Base-by-base conservation (phyloP, 495 filamentous ascomycete species). In the Penicillium ochrochloron region DNA sequence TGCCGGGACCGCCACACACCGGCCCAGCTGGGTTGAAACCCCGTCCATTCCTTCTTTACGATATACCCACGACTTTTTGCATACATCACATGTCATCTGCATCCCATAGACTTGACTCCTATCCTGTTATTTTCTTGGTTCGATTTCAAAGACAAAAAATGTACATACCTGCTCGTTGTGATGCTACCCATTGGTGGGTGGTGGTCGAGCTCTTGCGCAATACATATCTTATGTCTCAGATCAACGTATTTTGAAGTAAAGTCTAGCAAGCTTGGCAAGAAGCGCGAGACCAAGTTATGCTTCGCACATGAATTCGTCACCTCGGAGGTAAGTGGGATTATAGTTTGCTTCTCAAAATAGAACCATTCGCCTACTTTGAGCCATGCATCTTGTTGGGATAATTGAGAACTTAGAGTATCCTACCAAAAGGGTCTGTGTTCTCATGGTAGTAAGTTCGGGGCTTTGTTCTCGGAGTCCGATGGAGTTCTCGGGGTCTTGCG, bases 111-210 rank as follows among this genome's bases (percentile, higher is more conserved):
- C 59, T 60, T 21, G 48, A 50, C 57, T 34, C 15, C 9, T 46
- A 48, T 35, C n/a, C 23, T 19, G 2, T 33, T 57, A n/a, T 42
- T 14, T 34, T 57, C 54, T 57, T 56, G 35, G 57, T 61, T 37
- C 33, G 48, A 8, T 48, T 31, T 41, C 35, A 66, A 60, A 59
- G 58, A 65, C 64, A 46, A 25, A 59, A 59, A 65, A 68, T 73
- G 57, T 74, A 68, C 71, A 73, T 76, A 72, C 50, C 19, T 27
- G 29, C 44, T 21, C 34, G 10, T 56, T 12, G n/a, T 55, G 14
- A 19, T 55, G 34, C 19, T 35, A 7, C 34, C 41, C 31, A 21
- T 48, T 33, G 61, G 42, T 57, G 35, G 29, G 37, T 41, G 19
- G 27, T 17, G 23, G 52, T 33, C 29, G 51, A 61, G 59, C 52